These are phyloP conservation scores for Ascochyta lentis DNA, from an alignment of 2,329 filamentous ascomycete species.

Conservation along the genomic window DNA sequence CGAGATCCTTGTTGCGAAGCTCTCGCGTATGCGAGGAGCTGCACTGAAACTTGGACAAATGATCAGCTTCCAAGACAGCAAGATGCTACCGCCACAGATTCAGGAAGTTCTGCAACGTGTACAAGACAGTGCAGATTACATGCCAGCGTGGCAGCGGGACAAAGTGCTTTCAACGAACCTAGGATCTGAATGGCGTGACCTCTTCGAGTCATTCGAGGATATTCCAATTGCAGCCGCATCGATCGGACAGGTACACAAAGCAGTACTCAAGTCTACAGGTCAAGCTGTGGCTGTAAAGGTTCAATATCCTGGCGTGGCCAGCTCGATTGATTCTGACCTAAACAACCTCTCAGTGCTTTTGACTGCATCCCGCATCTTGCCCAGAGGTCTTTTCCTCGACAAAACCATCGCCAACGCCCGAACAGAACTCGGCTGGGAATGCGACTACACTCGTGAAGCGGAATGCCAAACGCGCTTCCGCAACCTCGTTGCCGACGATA, in stretches of 20 bases:
- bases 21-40: conserved; percentile 95
- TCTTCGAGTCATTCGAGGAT: conserved; percentile 87
- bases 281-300: conserved; percentile 90
- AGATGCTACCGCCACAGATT: conserved; percentile 87
- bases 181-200: conserved; percentile 80
- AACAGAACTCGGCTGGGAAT: conserved; percentile 93
- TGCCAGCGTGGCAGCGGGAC: conserved; percentile 92
- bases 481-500: conserved; percentile 75
- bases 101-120: conserved; percentile 91
- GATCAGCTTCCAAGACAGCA: conserved; percentile 97
- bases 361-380: conserved; percentile 86
- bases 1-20: conserved; percentile 88
- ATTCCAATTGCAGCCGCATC: conserved; percentile 93
- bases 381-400: conserved; percentile 90
- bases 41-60: conserved; percentile 98
- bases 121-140: conserved; percentile 96
- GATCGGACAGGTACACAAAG: conserved; percentile 94
- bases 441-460: conserved; percentile 91
- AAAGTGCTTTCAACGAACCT: conserved; percentile 80
- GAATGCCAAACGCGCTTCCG: conserved; percentile 79
- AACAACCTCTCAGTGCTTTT: conserved; percentile 92
- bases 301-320: conserved; percentile 94
- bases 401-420: conserved; percentile 97
- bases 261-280: conserved; percentile 76
- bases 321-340: conserved; percentile 95